Evolutionary conservation across 2,329 filamentous ascomycete species (phyloP).

Genomic region (Geosmithia morbida): DNA sequence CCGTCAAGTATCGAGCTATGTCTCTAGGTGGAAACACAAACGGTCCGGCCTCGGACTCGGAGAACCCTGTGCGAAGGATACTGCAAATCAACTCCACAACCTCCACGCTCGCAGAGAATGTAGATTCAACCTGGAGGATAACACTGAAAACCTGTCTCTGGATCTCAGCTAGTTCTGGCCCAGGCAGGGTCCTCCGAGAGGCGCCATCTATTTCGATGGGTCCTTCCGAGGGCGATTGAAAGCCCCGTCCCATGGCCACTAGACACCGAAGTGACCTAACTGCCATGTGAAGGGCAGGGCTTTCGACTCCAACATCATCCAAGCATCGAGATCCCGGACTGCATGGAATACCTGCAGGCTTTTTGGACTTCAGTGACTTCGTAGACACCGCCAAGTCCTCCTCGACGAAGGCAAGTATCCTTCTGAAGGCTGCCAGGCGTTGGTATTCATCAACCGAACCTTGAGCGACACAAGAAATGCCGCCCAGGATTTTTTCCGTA

Average conservation of each 20-base stretch:
- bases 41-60: conserved; percentile 57
- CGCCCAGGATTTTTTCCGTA: conserved; percentile 60
- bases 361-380: conserved; percentile 6
- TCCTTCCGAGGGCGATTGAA: conserved; percentile 53
- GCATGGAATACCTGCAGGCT: conserved; percentile 8
- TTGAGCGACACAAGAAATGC: conserved; percentile 63
- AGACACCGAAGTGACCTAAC: conserved; percentile 52
- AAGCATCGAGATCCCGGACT: conserved; percentile 9
- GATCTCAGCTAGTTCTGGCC: conserved; percentile 13
- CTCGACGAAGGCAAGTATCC: conserved; percentile 47
- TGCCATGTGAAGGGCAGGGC: conserved; percentile 29
- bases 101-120: conserved; percentile 48
- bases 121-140: conserved; percentile 27
- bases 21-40: conserved; percentile 58
- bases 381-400: conserved; percentile 28
- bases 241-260: conserved; percentile 53
- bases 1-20: conserved; percentile 52
- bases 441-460: conserved; percentile 44
- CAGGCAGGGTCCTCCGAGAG: background rate
- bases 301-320: conserved; percentile 21
- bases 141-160: conserved; percentile 33
- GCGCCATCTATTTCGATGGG: conserved; percentile 48
- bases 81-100: conserved; percentile 58
- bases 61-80: conserved; percentile 60
- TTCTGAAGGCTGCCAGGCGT: conserved; percentile 37